A percentile compares a stretch with the other conserved stretches of the same genome.
phyloP scores from a whole-genome alignment of 495 filamentous ascomycete species.

The Glutinoglossum americanum region DNA sequence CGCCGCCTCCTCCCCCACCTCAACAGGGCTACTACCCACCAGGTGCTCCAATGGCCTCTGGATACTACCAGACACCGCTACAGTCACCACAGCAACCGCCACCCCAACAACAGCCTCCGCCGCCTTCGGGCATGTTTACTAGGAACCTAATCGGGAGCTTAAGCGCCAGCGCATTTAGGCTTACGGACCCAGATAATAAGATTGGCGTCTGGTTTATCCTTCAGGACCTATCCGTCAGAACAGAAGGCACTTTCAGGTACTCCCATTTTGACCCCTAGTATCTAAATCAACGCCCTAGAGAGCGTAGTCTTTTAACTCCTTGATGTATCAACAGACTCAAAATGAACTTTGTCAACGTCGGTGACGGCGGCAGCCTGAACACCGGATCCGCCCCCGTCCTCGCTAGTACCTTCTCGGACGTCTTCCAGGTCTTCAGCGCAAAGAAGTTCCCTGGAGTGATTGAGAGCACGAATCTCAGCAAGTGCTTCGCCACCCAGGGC shows the following conservation, averaged over 20 bases:
- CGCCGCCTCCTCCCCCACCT: conserved; percentile 14
- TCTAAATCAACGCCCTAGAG: background rate
- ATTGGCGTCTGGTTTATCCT: conserved; percentile 94
- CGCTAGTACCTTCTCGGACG: conserved; percentile 68
- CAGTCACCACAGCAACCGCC: conserved; percentile 8
- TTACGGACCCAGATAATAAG: conserved; percentile 63
- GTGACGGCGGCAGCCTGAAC: conserved; percentile 37
- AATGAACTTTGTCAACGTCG: conserved; percentile 76
- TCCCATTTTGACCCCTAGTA: conserved; percentile 8
- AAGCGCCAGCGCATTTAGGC: conserved; percentile 70
- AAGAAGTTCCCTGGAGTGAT: conserved; percentile 98
- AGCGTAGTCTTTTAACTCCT: background rate
- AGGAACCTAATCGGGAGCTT: conserved; percentile 88
- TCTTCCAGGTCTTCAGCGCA: conserved; percentile 84
- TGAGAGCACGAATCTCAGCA: conserved; percentile 81
- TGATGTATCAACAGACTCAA: conserved; percentile 26
- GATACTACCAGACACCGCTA: conserved; percentile 16
- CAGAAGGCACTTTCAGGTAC: conserved; percentile 79
- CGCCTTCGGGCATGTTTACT: conserved; percentile 78
- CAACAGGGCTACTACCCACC: conserved; percentile 17
- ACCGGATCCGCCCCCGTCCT: conserved; percentile 64
- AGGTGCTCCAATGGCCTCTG: too few species aligned
- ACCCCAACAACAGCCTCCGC: conserved; percentile 17
- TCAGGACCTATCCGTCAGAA: conserved; percentile 85
- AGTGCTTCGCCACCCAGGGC: conserved; percentile 84